Percentiles rank a stretch among this genome's conserved stretches.
Conservation (phyloP, 768 basidiomycete species). For the Hericium coralloides region DNA sequence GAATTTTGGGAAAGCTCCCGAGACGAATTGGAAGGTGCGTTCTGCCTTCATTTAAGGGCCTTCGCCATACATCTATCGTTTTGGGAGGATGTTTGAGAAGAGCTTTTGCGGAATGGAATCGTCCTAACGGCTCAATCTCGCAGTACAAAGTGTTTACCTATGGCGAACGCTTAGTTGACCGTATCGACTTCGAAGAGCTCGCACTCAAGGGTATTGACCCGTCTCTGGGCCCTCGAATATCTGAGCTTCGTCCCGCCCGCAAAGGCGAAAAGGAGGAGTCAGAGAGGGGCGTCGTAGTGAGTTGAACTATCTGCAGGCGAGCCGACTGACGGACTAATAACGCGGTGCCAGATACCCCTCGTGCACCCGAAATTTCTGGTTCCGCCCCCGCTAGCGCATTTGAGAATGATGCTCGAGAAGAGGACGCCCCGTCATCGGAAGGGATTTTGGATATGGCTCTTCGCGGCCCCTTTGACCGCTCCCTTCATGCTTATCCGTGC, state of each 20-base stretch:
- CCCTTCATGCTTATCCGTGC: conserved; percentile 71
- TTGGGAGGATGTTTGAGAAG: no score
- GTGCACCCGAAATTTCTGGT: conserved; percentile 39
- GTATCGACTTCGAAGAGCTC: conserved; percentile 74
- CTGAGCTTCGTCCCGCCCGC: background rate
- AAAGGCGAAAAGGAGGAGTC: conserved; percentile 9
- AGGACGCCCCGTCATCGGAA: conserved; percentile 56
- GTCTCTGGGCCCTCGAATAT: conserved; percentile 43
- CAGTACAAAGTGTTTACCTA: conserved; percentile 52
- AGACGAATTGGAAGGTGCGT: conserved; percentile 68
- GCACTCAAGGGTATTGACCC: conserved; percentile 68
- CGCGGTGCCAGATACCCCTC: conserved; percentile 40
- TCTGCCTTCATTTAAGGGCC: background rate
- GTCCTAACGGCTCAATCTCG: background rate
- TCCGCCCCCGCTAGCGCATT: conserved; percentile 32
- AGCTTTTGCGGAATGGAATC: no score
- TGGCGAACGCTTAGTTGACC: conserved; percentile 62
- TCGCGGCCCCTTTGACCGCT: conserved; percentile 60
- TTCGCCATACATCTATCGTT: background rate
- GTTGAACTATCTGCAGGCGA: background rate
- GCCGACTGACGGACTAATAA: background rate
- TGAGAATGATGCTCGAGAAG: conserved; percentile 40
- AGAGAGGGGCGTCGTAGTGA: conserved; percentile 4
- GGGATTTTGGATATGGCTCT: conserved; percentile 60
- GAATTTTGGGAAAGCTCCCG: conserved; percentile 53